Evolutionary conservation across 257 asterid species (phyloP), one percentile per base, ranked within the genome.

Genomic region (Oldenlandia corymbosa): DNA sequence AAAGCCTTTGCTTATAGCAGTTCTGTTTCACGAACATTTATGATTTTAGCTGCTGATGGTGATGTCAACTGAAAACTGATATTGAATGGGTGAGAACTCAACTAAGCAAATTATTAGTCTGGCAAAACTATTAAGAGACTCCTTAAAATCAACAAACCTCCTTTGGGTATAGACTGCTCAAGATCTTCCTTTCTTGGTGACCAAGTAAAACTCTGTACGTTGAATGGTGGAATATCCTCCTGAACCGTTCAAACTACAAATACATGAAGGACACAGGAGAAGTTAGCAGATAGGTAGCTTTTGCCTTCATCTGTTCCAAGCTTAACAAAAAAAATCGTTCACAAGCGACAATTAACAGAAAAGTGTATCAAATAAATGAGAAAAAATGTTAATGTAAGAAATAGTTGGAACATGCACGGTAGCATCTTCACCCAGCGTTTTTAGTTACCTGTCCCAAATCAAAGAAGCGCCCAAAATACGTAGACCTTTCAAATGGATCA

Each of bases 381-480:
- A 56, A 52, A 18, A 51, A 3, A 17, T 32, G 59, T 41, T 32
- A 31, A 64, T 10, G 20, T 14, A 26, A 28, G 21, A 47, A 26
- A 47, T 47, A 27, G 9, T 52, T 23, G 10, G n/a, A 52, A 10
- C 30, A 49, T 10, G 30, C 58, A 24, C 24, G 41, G 41, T 64
- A 8, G n/a, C n/a, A n/a, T n/a, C n/a, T n/a, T n/a, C n/a, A n/a
- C n/a, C 36, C 41, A 58, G 21, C 17, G 30, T 36, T 48, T 12
- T 73, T 95, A 71, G 47, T n/a, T n/a, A 90, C 97, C 95, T 90
- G 98, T 68, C 96, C 98, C 70, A 91, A 71, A 81, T 91, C 98
- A 67, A 91, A 86, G 83, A 86, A 91, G 66, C 96, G 98, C 39
- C 90, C 98, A 26, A 91, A 91, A 58, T 88, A 91, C 18, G 95